These are phyloP conservation scores for Trichoderma polysporum DNA, from an alignment of 2,329 filamentous ascomycete genomes.

Conservation along the genomic window DNA sequence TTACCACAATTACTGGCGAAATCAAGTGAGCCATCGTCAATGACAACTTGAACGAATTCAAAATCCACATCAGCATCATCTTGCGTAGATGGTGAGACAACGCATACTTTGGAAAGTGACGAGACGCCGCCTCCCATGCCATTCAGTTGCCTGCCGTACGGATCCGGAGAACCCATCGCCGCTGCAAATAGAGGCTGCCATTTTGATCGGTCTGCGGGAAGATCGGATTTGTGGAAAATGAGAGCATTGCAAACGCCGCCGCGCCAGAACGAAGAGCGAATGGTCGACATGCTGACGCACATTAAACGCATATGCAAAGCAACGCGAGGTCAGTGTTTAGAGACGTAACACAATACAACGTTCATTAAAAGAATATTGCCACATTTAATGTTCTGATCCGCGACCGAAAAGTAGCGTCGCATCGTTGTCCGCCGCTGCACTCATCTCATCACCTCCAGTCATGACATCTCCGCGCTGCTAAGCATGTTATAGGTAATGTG, in stretches of 20 bases:
- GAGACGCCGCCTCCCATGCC: conserved; percentile 2
- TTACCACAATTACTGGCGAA: neutral
- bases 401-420: neutral
- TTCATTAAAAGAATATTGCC: neutral
- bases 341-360: neutral
- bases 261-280: neutral
- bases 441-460: too few species aligned
- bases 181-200: neutral
- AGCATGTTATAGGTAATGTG: neutral
- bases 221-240: conserved; percentile 2
- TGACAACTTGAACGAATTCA: neutral
- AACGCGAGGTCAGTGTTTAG: neutral
- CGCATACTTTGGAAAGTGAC: conserved; percentile 1
- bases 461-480: neutral
- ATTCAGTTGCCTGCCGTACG: neutral
- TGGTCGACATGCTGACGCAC: neutral
- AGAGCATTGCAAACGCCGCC: conserved; percentile 1
- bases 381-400: neutral
- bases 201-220: neutral
- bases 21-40: neutral
- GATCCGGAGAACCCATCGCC: neutral
- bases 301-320: neutral
- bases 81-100: neutral
- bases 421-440: neutral
- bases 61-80: conserved; percentile 5